Base-by-base conservation (phyloP, 352 stramenopile species). In the Globisporangium parvum region DNA sequence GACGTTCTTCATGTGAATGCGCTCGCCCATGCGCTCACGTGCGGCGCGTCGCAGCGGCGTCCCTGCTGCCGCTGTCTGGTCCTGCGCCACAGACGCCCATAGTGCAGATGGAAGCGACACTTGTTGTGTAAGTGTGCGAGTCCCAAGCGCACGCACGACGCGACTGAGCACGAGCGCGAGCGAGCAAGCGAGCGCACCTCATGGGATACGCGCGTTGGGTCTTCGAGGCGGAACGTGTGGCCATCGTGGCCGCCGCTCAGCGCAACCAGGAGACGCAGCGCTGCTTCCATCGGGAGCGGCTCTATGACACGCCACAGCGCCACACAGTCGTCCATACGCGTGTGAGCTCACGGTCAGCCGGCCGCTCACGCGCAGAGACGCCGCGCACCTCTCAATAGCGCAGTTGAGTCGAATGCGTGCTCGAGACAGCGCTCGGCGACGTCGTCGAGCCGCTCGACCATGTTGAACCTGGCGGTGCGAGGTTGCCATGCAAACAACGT, bases 191-290 rank as follows among this genome's bases (percentile, higher is more conserved):
- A 53, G 23, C 33, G 50, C 40, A 71, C 61, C 11, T 69, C 51
- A 2, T 47, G 52, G 14, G 47, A 46, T 8, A 70, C 55, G 39
- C 65, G 67, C 45, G 70, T 82, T 3, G 69, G 64, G 46, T 88
- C 76, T 51, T 80, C 68, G 2, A 87, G 57, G 12, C 84, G 62
- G 55, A 91, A 91, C 14, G 80, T 85, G 15, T 62, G 28, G 45
- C 74, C 73, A 55, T 91, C 70, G 1, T 67, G 44, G 8, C 77
- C 80, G 14, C 80, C 80, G 24, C 75, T 67, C 3, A 91, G 65
- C 12, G 70, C 75, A 12, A 87, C 53, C 10, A 91, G 52, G n/a
- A 91, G 57, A 6, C 69, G 77, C 65, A 91, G 58, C 17, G 70
- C 53, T 15, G 63, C 55, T 6, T 53, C 44, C 62, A 72, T 62